phyloP scores from a whole-genome alignment of 1,139 yeast genomes.

The Williopsis jadinii region DNA sequence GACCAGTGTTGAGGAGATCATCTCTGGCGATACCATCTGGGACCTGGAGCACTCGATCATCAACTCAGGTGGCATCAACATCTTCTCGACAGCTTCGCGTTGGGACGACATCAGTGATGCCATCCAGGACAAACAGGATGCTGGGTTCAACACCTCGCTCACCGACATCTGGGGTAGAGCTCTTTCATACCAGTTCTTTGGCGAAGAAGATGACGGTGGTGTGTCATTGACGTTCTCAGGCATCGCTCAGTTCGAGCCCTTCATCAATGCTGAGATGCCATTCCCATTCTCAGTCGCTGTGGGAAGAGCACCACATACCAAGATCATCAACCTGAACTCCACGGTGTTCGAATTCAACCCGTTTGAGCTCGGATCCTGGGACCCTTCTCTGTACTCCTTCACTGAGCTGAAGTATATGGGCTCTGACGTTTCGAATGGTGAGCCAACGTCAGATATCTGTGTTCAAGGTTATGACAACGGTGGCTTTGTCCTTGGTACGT shows the following conservation, averaged over 20 bases:
- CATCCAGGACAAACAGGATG: slow-evolving; percentile 53
- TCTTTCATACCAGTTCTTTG: slow-evolving; percentile 44
- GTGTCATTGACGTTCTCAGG: slow-evolving; percentile 58
- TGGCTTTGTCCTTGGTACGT: slow-evolving; percentile 70
- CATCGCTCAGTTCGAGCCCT: slow-evolving; percentile 44
- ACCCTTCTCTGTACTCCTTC: slow-evolving; percentile 63
- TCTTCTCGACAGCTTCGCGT: slow-evolving; percentile 46
- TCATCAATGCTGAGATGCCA: slow-evolving; percentile 62
- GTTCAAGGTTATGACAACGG: slow-evolving; percentile 70
- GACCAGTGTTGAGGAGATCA: slow-evolving; percentile 60
- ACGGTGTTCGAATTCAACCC: slow-evolving; percentile 78
- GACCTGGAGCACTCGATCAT: slow-evolving; percentile 47
- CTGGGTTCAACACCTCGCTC: slow-evolving; percentile 70
- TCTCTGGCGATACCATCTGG: slow-evolving; percentile 52
- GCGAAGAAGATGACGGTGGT: slow-evolving; percentile 29
- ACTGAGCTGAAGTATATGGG: slow-evolving; percentile 69
- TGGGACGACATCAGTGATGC: slow-evolving; percentile 49
- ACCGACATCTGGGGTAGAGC: slow-evolving; percentile 97
- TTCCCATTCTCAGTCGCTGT: slow-evolving; percentile 76
- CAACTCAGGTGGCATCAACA: slow-evolving; percentile 60
- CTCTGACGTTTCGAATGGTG: slow-evolving; percentile 53
- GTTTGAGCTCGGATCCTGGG: slow-evolving; percentile 87
- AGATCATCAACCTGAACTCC: slow-evolving; percentile 53
- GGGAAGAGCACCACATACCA: slow-evolving; percentile 55
- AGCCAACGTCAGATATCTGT: slow-evolving; percentile 39